Conservation (phyloP, 495 filamentous ascomycete genomes). For the Penicillium pulvis region DNA sequence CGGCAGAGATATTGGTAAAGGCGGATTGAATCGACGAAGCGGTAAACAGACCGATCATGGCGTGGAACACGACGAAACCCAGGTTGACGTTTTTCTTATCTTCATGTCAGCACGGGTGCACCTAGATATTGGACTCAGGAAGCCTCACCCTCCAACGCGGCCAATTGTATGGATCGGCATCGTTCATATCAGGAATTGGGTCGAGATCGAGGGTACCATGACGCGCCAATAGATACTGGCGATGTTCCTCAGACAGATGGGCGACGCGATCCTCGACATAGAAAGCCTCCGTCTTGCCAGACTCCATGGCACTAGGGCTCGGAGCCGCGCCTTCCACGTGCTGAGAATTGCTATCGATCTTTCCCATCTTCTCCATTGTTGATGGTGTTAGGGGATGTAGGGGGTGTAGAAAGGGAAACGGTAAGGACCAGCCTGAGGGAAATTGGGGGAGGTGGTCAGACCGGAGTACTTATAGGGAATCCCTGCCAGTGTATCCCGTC, state of each 20-base stretch:
- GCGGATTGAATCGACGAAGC: slow-evolving; percentile 56
- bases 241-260: slow-evolving; percentile 30
- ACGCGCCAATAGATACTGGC: slow-evolving; percentile 46
- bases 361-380: slow-evolving; percentile 18
- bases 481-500: not conserved
- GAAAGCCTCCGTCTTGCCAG: slow-evolving; percentile 19
- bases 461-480: not conserved
- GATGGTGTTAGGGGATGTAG: not conserved
- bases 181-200: slow-evolving; percentile 48
- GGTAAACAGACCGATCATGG: slow-evolving; percentile 57
- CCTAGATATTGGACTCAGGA: not conserved
- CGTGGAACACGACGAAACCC: slow-evolving; percentile 56
- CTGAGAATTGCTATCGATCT: slow-evolving; percentile 16
- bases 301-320: slow-evolving; percentile 13
- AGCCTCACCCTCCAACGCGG: slow-evolving; percentile 40
- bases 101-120: not conserved
- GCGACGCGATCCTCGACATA: slow-evolving; percentile 27
- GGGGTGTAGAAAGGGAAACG: not conserved
- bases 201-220: slow-evolving; percentile 55
- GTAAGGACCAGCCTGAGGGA: not conserved
- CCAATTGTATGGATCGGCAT: slow-evolving; percentile 58
- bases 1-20: slow-evolving; percentile 50
- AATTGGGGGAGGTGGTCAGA: not conserved
- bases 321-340: slow-evolving; percentile 18
- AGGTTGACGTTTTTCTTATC: slow-evolving; percentile 56